These are phyloP conservation scores for Ophiostoma pallidulum DNA, from an alignment of 2,329 filamentous ascomycete genomes.

Conservation along the genomic window DNA sequence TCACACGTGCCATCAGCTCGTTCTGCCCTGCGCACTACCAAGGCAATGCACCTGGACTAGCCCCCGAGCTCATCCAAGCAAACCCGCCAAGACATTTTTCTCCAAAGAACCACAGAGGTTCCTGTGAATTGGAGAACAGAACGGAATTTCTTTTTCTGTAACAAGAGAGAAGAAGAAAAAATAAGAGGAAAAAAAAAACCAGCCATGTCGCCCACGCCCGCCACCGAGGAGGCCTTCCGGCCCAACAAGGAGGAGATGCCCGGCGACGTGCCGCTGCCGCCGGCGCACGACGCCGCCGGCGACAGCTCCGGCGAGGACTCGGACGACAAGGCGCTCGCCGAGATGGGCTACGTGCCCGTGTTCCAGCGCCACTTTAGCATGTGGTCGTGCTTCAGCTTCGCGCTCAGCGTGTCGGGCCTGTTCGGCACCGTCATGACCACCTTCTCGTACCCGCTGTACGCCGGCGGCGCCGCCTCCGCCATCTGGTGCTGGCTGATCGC, in stretches of 20 bases:
- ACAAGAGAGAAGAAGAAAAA: too few species aligned
- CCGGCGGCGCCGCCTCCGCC: constrained; percentile 42
- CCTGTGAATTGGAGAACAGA: too few species aligned
- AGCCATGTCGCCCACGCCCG: background rate
- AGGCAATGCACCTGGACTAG: too few species aligned
- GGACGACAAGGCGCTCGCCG: constrained; percentile 26
- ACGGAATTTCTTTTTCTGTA: too few species aligned
- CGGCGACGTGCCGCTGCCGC: too few species aligned
- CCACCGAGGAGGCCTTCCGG: background rate
- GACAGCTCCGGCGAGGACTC: constrained; percentile 15
- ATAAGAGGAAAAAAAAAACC: too few species aligned
- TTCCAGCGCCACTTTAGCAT: constrained; percentile 52
- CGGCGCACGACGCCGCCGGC: background rate
- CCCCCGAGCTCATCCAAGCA: too few species aligned
- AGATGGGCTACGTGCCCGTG: constrained; percentile 30
- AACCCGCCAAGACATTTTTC: too few species aligned
- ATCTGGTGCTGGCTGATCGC: constrained; percentile 52
- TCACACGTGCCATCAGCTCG: background rate
- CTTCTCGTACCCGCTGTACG: constrained; percentile 42
- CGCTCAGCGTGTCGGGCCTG: constrained; percentile 46
- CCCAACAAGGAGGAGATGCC: background rate
- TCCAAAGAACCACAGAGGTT: too few species aligned
- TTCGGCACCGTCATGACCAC: constrained; percentile 48
- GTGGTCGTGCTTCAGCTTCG: constrained; percentile 49
- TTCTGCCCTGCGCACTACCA: background rate